Evolutionary conservation across 768 basidiomycete species (phyloP), one percentile per base, ranked within the genome.

Genomic region (Serendipita sp.): DNA sequence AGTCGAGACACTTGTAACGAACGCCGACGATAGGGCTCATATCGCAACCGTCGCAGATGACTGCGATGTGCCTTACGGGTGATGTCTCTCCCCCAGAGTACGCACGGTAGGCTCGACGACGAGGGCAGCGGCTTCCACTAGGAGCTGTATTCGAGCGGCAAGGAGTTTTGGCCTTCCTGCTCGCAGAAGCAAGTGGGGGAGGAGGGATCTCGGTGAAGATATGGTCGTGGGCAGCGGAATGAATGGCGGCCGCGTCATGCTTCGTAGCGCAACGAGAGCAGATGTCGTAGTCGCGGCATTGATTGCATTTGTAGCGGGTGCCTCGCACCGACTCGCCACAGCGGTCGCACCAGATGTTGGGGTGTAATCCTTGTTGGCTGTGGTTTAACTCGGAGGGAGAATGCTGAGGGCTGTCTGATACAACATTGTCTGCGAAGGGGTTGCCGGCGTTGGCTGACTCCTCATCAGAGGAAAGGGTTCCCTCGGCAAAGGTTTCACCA

Each of bases 1-100:
- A 92, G 68, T 89, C 86, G 24, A 89, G 73, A 70, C 90, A 92
- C 73, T 92, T 92, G 72, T 89, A 84, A 48, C 91, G 78, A 64
- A 83, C 71, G 10, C 89, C 90, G 64, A 79, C 75, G 45, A 92
- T 77, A 2, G 73, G 56, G 3, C 11, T 78, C 24, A 73, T 68
- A 3, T 78, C 68, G 72, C 90, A 93, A 15, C 68, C 69, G 72
- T 92, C 86, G 72, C 90, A 93, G 7, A 77, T 53, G n/a, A 89
- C 74, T 34, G 80, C 80, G 37, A 62, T 70, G 71, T 89, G 87
- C 45, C 85, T 68, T n/a, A 60, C 66, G 53, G 45, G 5, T 73
- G 75, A 10, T 71, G 69, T 11, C 5, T 13, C 13, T 41, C 38
- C 13, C 38, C 38, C 13, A 5, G 38, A 5, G 38, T 5, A 41